Evolutionary conservation across 2,329 filamentous ascomycete genomes (phyloP).

Genomic region (Botrytis byssoidea): DNA sequence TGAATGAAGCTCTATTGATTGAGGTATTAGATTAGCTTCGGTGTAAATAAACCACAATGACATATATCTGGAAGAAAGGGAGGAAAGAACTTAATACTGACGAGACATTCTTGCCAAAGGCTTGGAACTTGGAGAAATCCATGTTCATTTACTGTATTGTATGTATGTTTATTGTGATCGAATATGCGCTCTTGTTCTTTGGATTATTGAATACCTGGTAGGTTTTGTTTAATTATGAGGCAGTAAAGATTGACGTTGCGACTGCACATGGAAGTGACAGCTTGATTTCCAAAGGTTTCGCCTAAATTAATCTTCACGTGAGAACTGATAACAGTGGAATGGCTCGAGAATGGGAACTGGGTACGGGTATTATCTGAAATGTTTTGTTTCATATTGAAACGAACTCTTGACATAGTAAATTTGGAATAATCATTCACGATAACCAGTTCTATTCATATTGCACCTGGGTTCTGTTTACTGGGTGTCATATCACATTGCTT

Average conservation of each 20-base stretch:
- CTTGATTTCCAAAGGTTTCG: constrained; percentile 4
- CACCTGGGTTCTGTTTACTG: not conserved
- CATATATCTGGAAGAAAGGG: constrained; percentile 27
- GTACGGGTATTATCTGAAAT: not conserved
- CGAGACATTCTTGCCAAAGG: constrained; percentile 70
- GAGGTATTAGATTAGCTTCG: constrained; percentile 38
- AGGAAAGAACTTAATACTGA: constrained; percentile 42
- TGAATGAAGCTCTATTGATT: constrained; percentile 72
- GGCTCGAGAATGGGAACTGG: not conserved
- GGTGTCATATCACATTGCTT: not conserved
- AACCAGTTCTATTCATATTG: not conserved
- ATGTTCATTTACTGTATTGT: constrained; percentile 43
- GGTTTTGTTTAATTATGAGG: constrained; percentile 14
- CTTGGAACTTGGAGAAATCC: constrained; percentile 60
- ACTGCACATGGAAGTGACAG: constrained; percentile 13
- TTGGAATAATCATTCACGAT: not conserved
- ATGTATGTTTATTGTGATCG: not conserved
- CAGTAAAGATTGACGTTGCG: constrained; percentile 19
- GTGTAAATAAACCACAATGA: not conserved
- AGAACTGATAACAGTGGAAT: constrained; percentile 10
- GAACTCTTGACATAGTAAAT: not conserved
- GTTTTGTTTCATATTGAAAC: not conserved
- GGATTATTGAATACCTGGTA: not conserved
- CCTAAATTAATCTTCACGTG: constrained; percentile 15
- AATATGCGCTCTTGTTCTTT: not conserved